Evolutionary conservation across 164 flowering plant genomes (phyloP), one percentile per base, ranked within the genome.

Genomic region (Nelumbo lutea): DNA sequence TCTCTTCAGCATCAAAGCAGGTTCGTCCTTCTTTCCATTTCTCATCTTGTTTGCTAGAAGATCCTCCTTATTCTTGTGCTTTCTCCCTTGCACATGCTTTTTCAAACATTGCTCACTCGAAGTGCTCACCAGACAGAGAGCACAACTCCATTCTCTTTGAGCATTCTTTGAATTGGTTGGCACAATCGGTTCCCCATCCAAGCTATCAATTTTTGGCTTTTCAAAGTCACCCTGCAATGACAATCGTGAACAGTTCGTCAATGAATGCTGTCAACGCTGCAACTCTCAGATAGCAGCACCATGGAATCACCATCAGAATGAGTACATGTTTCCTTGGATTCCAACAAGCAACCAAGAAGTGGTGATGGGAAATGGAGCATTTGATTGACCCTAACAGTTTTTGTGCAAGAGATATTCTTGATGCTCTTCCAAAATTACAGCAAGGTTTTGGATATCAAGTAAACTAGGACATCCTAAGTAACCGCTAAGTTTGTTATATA

Each of bases 111-210:
- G 62, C 64, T 74, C 71, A 42, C 83, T 77, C 0, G 76, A 47
- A n/a, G 80, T 74, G 64, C 55, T 72, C 27, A 81, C 65, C 63
- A 61, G 72, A 66, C 86, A 81, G 39, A 73, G 64, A 45, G 78
- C 71, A 67, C 84, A 81, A 56, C 76, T 69, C 78, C 84, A 81
- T 14, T 73, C 76, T 65, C 66, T 78, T 41, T 81, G 81, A 65
- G 67, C 74, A 69, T 59, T 64, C 67, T 61, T 65, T 40, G 56
- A 15, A 69, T n/a, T 47, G 6, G 11, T 10, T 65, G 52, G 2
- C 45, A 9, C 6, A 66, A 11, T 15, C 2, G 42, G 47, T 7
- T 6, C 68, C 10, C 39, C 10, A 6, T 55, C 47, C 6, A 3
- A 14, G 1, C 11, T 6, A 4, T 5, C 40, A 66, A 4, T 46